phyloP scores from a whole-genome alignment of 192 early-diverging fungal species.

The Linnemannia hyalina region DNA sequence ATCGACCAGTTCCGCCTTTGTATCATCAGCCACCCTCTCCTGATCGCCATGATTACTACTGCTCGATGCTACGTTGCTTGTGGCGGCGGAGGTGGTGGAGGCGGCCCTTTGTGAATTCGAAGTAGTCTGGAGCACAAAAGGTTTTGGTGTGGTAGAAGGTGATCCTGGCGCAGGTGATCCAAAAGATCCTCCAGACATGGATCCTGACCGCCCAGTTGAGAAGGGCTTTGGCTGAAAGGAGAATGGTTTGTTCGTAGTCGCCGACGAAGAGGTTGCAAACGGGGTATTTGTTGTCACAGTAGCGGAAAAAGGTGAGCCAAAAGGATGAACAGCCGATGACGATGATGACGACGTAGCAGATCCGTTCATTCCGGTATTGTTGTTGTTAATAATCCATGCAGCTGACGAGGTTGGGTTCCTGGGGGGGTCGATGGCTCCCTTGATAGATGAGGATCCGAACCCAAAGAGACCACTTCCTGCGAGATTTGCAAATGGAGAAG shows the following conservation, averaged over 20 bases:
- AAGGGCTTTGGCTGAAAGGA: slow-evolving; percentile 10
- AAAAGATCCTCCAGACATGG: not conserved
- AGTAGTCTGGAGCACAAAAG: slow-evolving; percentile 23
- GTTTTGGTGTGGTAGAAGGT: slow-evolving; percentile 9
- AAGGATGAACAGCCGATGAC: not conserved
- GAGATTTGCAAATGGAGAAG: slow-evolving; percentile 7
- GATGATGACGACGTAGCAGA: not conserved
- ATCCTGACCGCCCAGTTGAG: not conserved
- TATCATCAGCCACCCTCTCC: slow-evolving; percentile 12
- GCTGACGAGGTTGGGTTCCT: slow-evolving; percentile 24
- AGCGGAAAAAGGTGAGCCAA: not conserved
- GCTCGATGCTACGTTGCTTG: not conserved
- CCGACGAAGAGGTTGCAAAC: not conserved
- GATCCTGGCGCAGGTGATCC: not conserved
- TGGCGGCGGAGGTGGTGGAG: too few species aligned
- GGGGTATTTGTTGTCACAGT: not conserved
- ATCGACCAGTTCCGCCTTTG: slow-evolving; percentile 22
- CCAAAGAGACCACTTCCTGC: slow-evolving; percentile 8
- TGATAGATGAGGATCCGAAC: slow-evolving; percentile 31
- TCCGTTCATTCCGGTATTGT: not conserved
- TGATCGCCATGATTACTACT: not conserved
- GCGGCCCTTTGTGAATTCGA: not conserved
- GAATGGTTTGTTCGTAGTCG: not conserved
- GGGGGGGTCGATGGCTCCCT: slow-evolving; percentile 39
- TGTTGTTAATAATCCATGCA: slow-evolving; percentile 12